Base-by-base conservation (phyloP, 2,329 filamentous ascomycete species). In the Dissoconium aciculare region DNA sequence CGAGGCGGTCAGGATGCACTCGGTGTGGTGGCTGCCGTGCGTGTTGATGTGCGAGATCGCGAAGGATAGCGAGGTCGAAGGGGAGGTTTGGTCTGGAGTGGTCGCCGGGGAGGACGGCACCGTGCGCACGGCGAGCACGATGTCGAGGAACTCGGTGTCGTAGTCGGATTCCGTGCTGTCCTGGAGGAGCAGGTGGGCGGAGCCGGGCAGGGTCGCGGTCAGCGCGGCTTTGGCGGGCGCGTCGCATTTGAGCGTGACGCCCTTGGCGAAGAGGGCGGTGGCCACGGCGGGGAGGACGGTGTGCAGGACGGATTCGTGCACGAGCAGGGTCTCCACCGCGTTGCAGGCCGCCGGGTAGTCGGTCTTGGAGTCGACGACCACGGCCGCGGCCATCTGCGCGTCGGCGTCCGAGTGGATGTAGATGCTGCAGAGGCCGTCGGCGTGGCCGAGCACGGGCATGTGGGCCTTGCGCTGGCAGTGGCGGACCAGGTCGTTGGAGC, bases 261-360 rank as follows among this genome's bases (percentile, higher is more conserved):
- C 83, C 52, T 79, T 79, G 17, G 63, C 64, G 4, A 82, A 58
- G 1, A 98, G 68, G 2, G 78, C 79, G 36, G 69, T 55, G n/a
- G 79, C 85, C 10, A 89, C 73, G 2, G 57, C 49, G 1, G 83
- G 79, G 26, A 93, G 69, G 21, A 80, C 53, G 3, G 69, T 76
- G 17, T 57, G 51, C 3, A 93, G 63, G 1, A 75, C 76, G 11
- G 69, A 59, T 38, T 80, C 67, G 45, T 94, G 76, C 4, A 95
- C 78, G 11, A 98, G 71, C 6, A 98, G 67, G 1, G 84, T 91
- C 59, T 98, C 89, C n/a, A 85, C 60, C 25, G 79, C 75, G 60
- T 98, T 98, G 65, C 89, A 98, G 10, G 87, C 89, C 21, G 89
- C 89, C 1, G 87, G 83, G 51, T 98, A 98, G 55, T 78, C 80